phyloP scores from a whole-genome alignment of 2,329 filamentous ascomycete genomes.

The Metarhizium rileyi region DNA sequence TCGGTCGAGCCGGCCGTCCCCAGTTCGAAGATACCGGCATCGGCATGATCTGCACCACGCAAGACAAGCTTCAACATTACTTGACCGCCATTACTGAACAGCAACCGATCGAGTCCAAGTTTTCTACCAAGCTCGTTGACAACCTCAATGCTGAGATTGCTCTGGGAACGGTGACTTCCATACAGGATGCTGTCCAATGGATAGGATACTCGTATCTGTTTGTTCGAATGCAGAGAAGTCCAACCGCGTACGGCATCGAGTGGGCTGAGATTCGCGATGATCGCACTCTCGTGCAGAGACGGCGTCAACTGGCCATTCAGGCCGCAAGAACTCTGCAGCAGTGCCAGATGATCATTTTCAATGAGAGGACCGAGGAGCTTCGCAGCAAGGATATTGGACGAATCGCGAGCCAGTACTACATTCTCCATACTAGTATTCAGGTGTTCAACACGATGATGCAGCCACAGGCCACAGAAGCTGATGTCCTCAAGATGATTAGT shows the following conservation, averaged over 20 bases:
- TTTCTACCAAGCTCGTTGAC: conserved; percentile 87
- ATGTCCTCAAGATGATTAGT: conserved; percentile 91
- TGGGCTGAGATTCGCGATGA: conserved; percentile 87
- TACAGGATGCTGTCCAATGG: conserved; percentile 91
- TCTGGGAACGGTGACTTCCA: conserved; percentile 87
- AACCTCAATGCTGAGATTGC: conserved; percentile 95
- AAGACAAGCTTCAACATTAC: conserved; percentile 89
- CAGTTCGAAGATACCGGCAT: conserved; percentile 98
- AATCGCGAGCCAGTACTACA: conserved; percentile 96
- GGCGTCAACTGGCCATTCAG: conserved; percentile 77
- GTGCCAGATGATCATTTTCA: conserved; percentile 98
- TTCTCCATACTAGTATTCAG: conserved; percentile 84
- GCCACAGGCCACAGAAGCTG: conserved; percentile 75
- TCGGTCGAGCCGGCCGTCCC: conserved; percentile 92
- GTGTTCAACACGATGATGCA: conserved; percentile 96
- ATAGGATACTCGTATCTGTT: conserved; percentile 97
- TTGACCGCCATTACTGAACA: conserved; percentile 89
- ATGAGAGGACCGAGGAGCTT: conserved; percentile 86
- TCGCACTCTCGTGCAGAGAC: conserved; percentile 73
- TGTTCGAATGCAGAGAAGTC: conserved; percentile 90
- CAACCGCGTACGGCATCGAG: conserved; percentile 87
- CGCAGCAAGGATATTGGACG: conserved; percentile 90
- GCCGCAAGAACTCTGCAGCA: conserved; percentile 80
- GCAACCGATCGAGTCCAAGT: conserved; percentile 93
- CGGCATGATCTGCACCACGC: conserved; percentile 93